These are phyloP conservation scores for grape (Vitis vinifera) DNA, from an alignment of 164 flowering plant species.

Conservation along the genomic window ASM3070453v1 NC_081820.1:27062501-27063000, in stretches of 20 bases:
- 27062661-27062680: no score
- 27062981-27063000: slow-evolving; percentile 93
- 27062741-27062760: not conserved
- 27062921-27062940: slow-evolving; percentile 81
- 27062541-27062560: no score
- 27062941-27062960: slow-evolving; percentile 79
- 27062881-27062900: slow-evolving; percentile 72
- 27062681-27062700: no score
- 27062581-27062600: no score
- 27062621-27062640: no score
- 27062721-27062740: no score
- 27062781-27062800: slow-evolving; percentile 89
- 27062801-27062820: slow-evolving; percentile 88
- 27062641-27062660: no score
- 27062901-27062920: slow-evolving; percentile 77
- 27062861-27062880: slow-evolving; percentile 73
- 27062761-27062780: slow-evolving; percentile 6
- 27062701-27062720: no score
- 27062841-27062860: slow-evolving; percentile 78
- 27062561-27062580: no score
- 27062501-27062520: no score
- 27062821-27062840: slow-evolving; percentile 75
- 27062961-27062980: slow-evolving; percentile 84
- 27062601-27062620: no score
- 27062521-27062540: no score